Evolutionary conservation across 176 grass and related monocot species (phyloP).

Genomic region (Hordeum marinum): DNA sequence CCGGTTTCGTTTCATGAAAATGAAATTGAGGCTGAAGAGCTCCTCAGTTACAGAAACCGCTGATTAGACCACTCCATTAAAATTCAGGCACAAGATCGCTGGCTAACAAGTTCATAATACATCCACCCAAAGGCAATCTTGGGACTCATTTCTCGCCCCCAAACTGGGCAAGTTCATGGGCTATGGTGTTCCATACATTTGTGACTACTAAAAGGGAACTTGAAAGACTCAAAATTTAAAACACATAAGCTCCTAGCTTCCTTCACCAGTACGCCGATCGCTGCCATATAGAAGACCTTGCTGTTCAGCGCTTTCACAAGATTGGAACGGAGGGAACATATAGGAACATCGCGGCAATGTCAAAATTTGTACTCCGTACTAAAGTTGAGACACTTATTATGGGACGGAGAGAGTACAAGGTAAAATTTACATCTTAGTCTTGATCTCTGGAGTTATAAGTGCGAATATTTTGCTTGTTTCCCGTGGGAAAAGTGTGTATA

Average conservation of each 20-base stretch:
- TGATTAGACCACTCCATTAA: neutral
- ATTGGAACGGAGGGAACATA: neutral
- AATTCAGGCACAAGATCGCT: neutral
- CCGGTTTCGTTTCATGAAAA: no score
- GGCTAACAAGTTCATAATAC: neutral
- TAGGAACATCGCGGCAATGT: no score
- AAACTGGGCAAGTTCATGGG: neutral
- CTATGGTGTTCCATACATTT: neutral
- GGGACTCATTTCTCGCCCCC: neutral
- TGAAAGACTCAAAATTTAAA: no score
- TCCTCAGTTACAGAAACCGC: no score
- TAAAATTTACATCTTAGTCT: slow-evolving; percentile 20
- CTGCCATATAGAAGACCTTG: neutral
- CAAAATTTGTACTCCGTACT: no score
- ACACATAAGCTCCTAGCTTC: no score
- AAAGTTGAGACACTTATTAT: no score
- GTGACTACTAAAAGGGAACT: no score
- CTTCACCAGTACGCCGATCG: neutral
- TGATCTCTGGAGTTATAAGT: neutral
- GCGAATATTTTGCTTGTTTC: no score
- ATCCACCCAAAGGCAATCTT: neutral
- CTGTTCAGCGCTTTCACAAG: neutral
- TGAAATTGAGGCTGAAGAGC: no score
- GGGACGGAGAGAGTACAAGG: slow-evolving; percentile 37
- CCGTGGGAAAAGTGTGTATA: no score